Percentiles rank a stretch among this genome's conserved stretches.
These are phyloP conservation scores for Metrosideros polymorpha DNA, from an alignment of 441 rosid species.

Conservation along the genomic window DNA sequence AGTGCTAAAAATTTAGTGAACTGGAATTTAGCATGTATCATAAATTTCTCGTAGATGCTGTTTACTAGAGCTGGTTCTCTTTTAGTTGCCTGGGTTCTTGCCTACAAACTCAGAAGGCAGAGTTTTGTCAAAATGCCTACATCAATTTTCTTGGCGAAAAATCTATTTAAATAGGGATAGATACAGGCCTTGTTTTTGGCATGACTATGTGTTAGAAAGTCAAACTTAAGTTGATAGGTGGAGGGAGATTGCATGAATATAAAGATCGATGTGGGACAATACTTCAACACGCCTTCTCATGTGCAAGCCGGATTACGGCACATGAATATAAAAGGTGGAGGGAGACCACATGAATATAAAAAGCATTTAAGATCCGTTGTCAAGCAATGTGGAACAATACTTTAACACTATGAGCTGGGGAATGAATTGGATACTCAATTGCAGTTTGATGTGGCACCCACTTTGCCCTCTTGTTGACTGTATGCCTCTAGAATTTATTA, in stretches of 20 bases:
- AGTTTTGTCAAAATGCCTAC: neutral
- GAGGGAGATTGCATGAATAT: too few species aligned
- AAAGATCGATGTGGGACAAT: too few species aligned
- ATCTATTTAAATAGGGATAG: neutral
- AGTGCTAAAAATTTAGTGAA: neutral
- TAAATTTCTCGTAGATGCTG: neutral
- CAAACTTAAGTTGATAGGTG: too few species aligned
- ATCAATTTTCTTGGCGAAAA: neutral
- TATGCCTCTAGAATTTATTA: neutral
- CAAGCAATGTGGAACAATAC: too few species aligned
- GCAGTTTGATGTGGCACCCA: neutral
- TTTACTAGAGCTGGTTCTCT: neutral
- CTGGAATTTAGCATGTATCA: neutral
- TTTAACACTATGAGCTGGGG: neutral
- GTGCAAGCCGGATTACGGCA: too few species aligned
- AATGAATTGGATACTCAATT: neutral
- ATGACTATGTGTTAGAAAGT: too few species aligned
- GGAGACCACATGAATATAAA: too few species aligned
- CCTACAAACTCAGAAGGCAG: neutral
- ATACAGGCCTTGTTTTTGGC: neutral
- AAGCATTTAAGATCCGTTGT: too few species aligned
- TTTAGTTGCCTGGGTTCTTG: neutral
- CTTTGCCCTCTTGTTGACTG: neutral
- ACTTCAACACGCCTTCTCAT: too few species aligned
- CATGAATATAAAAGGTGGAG: too few species aligned